Base-by-base conservation (phyloP, 352 stramenopile genomes). In the Thraustotheca clavata region DNA sequence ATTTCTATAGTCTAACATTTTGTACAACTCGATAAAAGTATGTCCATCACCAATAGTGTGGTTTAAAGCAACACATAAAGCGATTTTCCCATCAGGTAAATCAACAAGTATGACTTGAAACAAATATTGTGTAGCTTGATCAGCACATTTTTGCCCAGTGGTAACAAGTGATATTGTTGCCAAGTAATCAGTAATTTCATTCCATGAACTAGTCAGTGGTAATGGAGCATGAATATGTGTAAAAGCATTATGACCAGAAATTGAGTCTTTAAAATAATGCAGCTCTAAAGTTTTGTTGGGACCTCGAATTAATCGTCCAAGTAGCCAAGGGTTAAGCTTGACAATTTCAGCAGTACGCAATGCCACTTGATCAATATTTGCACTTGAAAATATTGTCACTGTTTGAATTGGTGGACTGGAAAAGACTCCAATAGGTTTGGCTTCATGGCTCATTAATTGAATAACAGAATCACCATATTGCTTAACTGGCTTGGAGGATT, bases 41-140 rank as follows among this genome's bases (percentile, higher is more conserved):
- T 16, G 24, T n/a, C 50, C 50, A 27, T 60, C 50, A 12, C 29
- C 50, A 27, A 60, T 60, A n/a, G 29, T 14, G 29, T 60, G 50
- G 6, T 6, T 16, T 1, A 40, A 27, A 16, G 50, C 26, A 20
- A 60, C 27, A 18, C 26, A 16, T 7, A 35, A 18, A n/a, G 11
- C 29, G 1, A 22, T n/a, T 33, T 7, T 60, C 34, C 32, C 32
- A 22, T 43, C 32, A 4, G 32, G 9, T 3, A 35, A 12, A 18
- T 40, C 14, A 18, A 24, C 26, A 14, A 8, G 22, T 9, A 46
- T 18, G 6, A 60, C 50, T 40, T 60, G 14, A 20, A 60, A 47
- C 22, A 50, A 29, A 14, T 29, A 14, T 14, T 6, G 6, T 22
- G 11, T 6, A 12, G 6, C 22, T 6, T 6, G 22, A 29, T 50